phyloP scores from a whole-genome alignment of 306 rosid genomes.

The Fragaria iinumae region DNA sequence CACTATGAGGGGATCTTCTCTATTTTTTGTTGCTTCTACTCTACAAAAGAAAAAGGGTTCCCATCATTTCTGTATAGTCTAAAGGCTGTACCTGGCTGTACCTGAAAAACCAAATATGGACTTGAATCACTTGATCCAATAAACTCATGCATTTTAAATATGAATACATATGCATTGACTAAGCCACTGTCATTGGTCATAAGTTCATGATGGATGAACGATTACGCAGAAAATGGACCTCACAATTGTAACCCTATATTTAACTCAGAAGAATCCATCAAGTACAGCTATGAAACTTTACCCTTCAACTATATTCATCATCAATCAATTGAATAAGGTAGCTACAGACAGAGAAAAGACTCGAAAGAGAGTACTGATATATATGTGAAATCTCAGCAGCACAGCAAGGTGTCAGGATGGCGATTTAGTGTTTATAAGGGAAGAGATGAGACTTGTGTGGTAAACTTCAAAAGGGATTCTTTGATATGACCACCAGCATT shows the following conservation, averaged over 20 bases:
- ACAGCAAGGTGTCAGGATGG: neutral
- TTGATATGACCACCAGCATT: constrained; percentile 20
- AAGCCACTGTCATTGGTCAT: neutral
- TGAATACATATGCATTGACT: neutral
- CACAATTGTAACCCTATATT: neutral
- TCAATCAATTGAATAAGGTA: neutral
- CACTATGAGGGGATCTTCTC: no score
- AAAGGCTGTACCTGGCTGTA: neutral
- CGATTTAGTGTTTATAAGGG: neutral
- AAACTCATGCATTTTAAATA: neutral
- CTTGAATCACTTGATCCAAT: neutral
- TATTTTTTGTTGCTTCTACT: no score
- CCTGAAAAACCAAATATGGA: neutral
- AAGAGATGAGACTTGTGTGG: constrained; percentile 8
- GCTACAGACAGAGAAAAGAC: neutral
- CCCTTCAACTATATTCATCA: neutral
- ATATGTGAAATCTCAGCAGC: neutral
- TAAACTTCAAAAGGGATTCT: constrained; percentile 9
- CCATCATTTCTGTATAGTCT: no score
- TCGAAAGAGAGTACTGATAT: neutral
- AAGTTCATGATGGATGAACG: neutral
- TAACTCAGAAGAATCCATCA: neutral
- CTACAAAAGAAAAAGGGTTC: no score
- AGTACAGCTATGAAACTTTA: neutral
- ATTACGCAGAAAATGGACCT: neutral